These are phyloP conservation scores for Mortierella antarctica DNA, from an alignment of 192 early-diverging fungal species.

Conservation along the genomic window DNA sequence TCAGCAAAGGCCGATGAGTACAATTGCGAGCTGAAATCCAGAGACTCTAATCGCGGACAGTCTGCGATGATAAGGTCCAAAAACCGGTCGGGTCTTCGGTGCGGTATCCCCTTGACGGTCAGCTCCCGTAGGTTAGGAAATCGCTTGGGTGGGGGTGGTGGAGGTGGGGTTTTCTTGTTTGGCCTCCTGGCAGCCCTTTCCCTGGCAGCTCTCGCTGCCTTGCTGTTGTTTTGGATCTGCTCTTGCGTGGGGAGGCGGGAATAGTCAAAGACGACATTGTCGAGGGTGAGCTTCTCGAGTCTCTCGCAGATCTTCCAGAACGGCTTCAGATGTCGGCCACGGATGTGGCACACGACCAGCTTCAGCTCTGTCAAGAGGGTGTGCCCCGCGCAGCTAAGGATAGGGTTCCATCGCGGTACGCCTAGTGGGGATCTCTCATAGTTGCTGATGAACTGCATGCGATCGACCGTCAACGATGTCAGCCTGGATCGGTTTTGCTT, in stretches of 20 bases:
- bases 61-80: neutral
- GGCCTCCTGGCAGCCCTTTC: neutral
- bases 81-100: neutral
- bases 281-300: constrained; percentile 3
- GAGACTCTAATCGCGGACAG: neutral
- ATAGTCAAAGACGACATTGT: neutral
- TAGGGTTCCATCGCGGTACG: constrained; percentile 11
- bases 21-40: neutral
- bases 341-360: constrained; percentile 1
- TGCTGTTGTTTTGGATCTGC: too few relatives aligned
- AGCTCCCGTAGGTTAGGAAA: neutral
- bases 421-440: neutral
- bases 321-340: constrained; percentile 11
- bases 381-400: neutral
- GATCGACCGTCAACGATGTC: neutral
- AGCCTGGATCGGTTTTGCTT: constrained; percentile 8
- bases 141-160: neutral
- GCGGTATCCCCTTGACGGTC: neutral
- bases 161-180: neutral
- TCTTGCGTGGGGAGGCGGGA: neutral
- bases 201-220: neutral
- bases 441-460: neutral
- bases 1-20: neutral
- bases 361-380: constrained; percentile 7
- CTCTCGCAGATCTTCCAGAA: constrained; percentile 17